Conservation (phyloP, 345 rosid species). For the Eucalyptus regnans region DNA sequence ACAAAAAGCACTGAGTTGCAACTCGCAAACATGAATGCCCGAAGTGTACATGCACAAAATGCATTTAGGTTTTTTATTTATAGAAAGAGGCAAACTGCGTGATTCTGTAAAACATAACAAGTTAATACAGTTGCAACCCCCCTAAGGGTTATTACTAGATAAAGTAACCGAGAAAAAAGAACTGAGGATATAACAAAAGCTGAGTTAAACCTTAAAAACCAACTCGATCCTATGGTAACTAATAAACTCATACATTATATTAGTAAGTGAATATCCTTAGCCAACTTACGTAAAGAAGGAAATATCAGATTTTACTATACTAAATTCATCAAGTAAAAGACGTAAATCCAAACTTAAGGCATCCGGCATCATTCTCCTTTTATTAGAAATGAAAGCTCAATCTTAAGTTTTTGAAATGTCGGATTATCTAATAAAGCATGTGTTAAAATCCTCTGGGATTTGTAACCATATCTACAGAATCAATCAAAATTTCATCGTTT, state of each 20-base stretch:
- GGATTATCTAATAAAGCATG: accelerated
- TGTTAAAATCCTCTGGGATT: too few relatives aligned
- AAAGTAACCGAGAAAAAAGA: neutral
- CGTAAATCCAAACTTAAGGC: neutral
- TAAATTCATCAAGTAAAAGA: neutral
- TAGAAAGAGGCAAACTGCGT: too few relatives aligned
- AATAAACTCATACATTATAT: too few relatives aligned
- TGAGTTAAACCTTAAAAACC: neutral
- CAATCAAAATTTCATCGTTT: neutral
- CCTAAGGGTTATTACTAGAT: accelerated
- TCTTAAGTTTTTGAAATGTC: neutral
- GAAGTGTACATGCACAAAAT: accelerated
- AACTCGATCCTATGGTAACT: neutral
- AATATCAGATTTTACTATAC: too few relatives aligned
- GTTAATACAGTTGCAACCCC: neutral
- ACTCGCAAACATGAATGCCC: neutral
- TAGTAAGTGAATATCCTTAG: neutral
- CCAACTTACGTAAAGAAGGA: neutral
- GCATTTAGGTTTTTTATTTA: accelerated
- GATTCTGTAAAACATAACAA: too few relatives aligned
- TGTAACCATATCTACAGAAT: neutral
- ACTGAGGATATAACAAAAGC: neutral
- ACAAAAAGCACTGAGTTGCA: too few relatives aligned
- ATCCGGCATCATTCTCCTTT: neutral
- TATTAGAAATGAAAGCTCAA: neutral